Conservation (phyloP, 2,329 filamentous ascomycete species). For the Stemphylium vesicarium region DNA sequence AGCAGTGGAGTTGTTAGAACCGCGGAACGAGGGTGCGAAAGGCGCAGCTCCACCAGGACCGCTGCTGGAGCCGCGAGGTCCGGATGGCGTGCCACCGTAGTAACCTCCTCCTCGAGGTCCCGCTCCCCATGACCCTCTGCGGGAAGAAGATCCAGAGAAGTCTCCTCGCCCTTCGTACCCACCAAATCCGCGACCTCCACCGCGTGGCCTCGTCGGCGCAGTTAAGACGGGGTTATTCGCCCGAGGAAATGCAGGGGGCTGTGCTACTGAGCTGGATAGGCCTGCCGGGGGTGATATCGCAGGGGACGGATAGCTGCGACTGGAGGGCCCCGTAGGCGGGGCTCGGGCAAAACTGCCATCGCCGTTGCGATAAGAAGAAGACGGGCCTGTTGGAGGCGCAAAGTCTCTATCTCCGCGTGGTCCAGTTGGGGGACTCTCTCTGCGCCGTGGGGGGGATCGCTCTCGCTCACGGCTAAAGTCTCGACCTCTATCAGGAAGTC, state of each 20-base stretch:
- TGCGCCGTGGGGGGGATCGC: conserved; percentile 45
- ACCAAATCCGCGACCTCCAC: conserved; percentile 50
- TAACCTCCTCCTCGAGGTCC: conserved; percentile 41
- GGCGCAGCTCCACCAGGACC: conserved; percentile 36
- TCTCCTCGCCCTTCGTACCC: conserved; percentile 46
- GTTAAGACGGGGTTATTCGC: conserved; percentile 46
- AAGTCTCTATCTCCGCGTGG: conserved; percentile 46
- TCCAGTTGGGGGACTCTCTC: conserved; percentile 47
- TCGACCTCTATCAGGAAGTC: conserved; percentile 39
- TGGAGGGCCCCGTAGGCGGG: conserved; percentile 49
- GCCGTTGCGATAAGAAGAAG: conserved; percentile 46
- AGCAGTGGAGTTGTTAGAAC: conserved; percentile 51
- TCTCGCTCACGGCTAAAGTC: conserved; percentile 38
- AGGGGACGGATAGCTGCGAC: conserved; percentile 45
- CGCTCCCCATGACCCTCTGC: conserved; percentile 46
- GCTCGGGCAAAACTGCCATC: conserved; percentile 44
- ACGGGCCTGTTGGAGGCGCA: conserved; percentile 47
- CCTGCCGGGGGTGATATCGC: conserved; percentile 51
- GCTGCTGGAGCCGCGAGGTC: conserved; percentile 39
- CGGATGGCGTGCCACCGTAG: conserved; percentile 41
- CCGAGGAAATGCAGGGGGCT: conserved; percentile 46
- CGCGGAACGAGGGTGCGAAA: conserved; percentile 49
- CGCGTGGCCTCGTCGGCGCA: conserved; percentile 49
- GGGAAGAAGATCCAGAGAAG: conserved; percentile 40
- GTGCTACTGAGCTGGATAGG: conserved; percentile 38